A percentile compares a stretch with the other conserved stretches of the same genome.
Evolutionary conservation across 768 basidiomycete genomes (phyloP).

Genomic region (Lactarius trivialis): DNA sequence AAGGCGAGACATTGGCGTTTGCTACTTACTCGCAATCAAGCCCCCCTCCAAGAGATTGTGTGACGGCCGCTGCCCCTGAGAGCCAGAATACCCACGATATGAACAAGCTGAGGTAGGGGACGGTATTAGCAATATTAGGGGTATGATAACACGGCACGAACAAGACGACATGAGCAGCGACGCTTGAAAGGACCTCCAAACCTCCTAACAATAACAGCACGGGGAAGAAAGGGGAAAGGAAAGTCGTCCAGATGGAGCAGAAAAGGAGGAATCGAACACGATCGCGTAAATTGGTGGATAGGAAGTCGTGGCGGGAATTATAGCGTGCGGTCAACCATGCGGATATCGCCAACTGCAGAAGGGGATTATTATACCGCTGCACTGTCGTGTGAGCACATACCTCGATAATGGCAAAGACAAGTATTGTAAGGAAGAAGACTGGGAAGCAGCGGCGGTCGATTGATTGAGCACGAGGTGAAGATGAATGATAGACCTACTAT

Average conservation of each 20-base stretch:
- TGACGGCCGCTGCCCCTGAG: slow-evolving; percentile 22
- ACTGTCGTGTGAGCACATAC: slow-evolving; percentile 1
- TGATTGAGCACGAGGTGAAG: background rate
- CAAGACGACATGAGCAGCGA: slow-evolving; percentile 20
- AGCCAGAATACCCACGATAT: slow-evolving; percentile 25
- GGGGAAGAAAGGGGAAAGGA: slow-evolving; percentile 20
- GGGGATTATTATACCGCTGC: background rate
- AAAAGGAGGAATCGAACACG: slow-evolving; percentile 30
- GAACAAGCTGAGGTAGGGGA: slow-evolving; percentile 11
- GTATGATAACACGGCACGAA: background rate
- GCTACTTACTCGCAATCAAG: slow-evolving; percentile 19
- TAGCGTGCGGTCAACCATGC: slow-evolving; percentile 65
- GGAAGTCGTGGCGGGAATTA: slow-evolving; percentile 49
- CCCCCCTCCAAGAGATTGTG: slow-evolving; percentile 7
- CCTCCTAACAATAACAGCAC: background rate
- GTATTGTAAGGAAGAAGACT: slow-evolving; percentile 16
- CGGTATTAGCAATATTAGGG: background rate
- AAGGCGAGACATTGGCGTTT: background rate
- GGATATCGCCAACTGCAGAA: slow-evolving; percentile 53
- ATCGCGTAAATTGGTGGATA: slow-evolving; percentile 44
- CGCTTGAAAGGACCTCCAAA: slow-evolving; percentile 1
- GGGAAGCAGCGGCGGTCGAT: background rate
- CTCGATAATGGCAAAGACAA: slow-evolving; percentile 21
- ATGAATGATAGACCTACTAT: slow-evolving; percentile 8
- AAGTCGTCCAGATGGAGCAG: slow-evolving; percentile 23